phyloP scores from a whole-genome alignment of 768 basidiomycete species.

The Pholiota conissans region DNA sequence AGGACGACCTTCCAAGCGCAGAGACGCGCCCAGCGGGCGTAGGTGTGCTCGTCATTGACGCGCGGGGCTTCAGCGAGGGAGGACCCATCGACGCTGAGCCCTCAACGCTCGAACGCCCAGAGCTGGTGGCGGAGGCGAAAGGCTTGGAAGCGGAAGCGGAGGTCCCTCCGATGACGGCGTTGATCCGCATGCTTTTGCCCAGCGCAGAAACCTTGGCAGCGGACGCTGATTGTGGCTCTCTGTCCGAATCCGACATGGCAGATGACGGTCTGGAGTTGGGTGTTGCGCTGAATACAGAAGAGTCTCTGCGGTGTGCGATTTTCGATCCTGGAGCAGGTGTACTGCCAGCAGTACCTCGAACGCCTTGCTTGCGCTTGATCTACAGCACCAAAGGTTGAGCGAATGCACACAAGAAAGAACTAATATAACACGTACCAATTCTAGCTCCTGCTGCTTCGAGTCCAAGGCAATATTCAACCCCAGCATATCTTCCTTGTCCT shows the following conservation, averaged over 20 bases:
- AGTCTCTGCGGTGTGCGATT: conserved; percentile 48
- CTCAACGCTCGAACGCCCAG: conserved; percentile 22
- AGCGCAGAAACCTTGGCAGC: conserved; percentile 39
- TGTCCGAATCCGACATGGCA: conserved; percentile 51
- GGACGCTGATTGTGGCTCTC: conserved; percentile 28
- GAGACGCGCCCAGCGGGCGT: conserved; percentile 36
- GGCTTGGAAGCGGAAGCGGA: conserved; percentile 12
- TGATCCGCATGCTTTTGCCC: conserved; percentile 51
- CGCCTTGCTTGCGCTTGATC: conserved; percentile 65
- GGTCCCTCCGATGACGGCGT: conserved; percentile 27
- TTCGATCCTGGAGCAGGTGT: conserved; percentile 53
- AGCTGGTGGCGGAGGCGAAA: conserved; percentile 15
- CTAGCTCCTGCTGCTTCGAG: conserved; percentile 92
- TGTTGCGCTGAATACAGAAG: conserved; percentile 58
- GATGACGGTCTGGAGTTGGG: conserved; percentile 54
- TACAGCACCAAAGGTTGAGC: conserved; percentile 23
- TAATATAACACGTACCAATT: conserved; percentile 60
- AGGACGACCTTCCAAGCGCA: conserved; percentile 36
- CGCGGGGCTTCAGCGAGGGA: conserved; percentile 33
- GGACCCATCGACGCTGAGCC: conserved; percentile 61
- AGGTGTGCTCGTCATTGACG: conserved; percentile 36
- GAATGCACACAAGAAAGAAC: neutral
- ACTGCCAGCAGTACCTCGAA: conserved; percentile 54
- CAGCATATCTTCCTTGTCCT: conserved; percentile 74
- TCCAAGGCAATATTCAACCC: conserved; percentile 92